These are phyloP conservation scores for Chytridiales sp. DNA, from an alignment of 371 early-diverging fungal species.

Conservation along the genomic window DNA sequence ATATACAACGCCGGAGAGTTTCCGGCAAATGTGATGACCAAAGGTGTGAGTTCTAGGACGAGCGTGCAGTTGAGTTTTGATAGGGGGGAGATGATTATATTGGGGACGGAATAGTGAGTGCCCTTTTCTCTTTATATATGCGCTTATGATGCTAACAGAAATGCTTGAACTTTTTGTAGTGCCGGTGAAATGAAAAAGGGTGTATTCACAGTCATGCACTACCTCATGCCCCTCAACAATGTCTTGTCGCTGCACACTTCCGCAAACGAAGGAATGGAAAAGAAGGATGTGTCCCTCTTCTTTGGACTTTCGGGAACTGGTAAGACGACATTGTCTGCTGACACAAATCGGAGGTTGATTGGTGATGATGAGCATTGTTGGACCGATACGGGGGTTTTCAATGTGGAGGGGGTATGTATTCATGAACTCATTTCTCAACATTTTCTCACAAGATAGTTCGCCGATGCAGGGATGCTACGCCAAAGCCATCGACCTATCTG, in stretches of 20 bases:
- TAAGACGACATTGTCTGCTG: slow-evolving; percentile 92
- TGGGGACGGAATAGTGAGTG: slow-evolving; percentile 78
- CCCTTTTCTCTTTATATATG: not conserved
- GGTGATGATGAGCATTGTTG: slow-evolving; percentile 97
- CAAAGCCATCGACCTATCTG: slow-evolving; percentile 84
- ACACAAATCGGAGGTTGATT: slow-evolving; percentile 80
- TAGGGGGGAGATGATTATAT: slow-evolving; percentile 69
- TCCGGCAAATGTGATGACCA: slow-evolving; percentile 85
- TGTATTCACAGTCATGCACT: slow-evolving; percentile 87
- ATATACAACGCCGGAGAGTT: slow-evolving; percentile 82
- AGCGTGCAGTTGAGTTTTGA: slow-evolving; percentile 82
- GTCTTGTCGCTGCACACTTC: slow-evolving; percentile 89
- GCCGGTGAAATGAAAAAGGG: slow-evolving; percentile 98
- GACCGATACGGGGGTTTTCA: slow-evolving; percentile 88
- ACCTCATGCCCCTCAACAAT: slow-evolving; percentile 88
- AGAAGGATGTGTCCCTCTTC: slow-evolving; percentile 87
- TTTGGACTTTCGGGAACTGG: slow-evolving; percentile 94
- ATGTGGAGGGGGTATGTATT: slow-evolving; percentile 70
- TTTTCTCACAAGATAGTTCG: not conserved
- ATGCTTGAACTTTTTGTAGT: not conserved
- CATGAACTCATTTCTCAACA: not conserved
- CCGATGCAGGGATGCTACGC: slow-evolving; percentile 77
- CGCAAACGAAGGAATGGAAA: slow-evolving; percentile 73
- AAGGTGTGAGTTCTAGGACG: slow-evolving; percentile 87
- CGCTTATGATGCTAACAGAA: not conserved